Evolutionary conservation across 805 yeast genomes (phyloP).

Genomic region (Kuraishia cidri): DNA sequence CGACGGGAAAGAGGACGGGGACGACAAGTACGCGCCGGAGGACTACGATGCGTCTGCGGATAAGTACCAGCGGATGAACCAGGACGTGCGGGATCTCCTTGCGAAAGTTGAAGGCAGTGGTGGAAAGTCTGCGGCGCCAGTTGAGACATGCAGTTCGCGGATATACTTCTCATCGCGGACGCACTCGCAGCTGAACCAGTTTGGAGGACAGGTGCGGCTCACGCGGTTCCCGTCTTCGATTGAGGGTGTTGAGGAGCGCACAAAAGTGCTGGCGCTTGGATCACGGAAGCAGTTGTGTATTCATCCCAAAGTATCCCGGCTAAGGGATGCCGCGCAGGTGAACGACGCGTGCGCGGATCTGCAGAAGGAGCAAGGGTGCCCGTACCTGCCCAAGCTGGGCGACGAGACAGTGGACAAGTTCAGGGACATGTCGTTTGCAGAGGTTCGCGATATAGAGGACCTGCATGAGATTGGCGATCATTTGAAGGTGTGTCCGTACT

Average conservation of each 20-base stretch:
- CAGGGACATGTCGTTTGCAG: conserved; percentile 44
- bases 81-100: conserved; percentile 41
- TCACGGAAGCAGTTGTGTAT: conserved; percentile 84
- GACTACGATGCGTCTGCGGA: conserved; percentile 19
- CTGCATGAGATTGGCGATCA: conserved; percentile 49
- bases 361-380: conserved; percentile 34
- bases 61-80: conserved; percentile 23
- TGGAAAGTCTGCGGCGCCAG: conserved; percentile 20
- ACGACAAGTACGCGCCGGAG: conserved; percentile 19
- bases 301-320: conserved; percentile 46
- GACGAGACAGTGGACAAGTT: conserved; percentile 29
- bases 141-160: no score
- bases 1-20: not conserved
- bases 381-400: conserved; percentile 26
- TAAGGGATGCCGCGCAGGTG: conserved; percentile 41
- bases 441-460: conserved; percentile 75
- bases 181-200: conserved; percentile 81
- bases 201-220: conserved; percentile 59
- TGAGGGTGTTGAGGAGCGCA: conserved; percentile 31
- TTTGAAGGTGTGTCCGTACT: conserved; percentile 71
- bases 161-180: conserved; percentile 68
- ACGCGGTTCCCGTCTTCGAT: conserved; percentile 60
- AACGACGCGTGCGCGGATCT: conserved; percentile 79
- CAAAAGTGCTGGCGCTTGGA: conserved; percentile 66
- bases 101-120: conserved; percentile 26